Percentiles rank a stretch among this genome's conserved stretches.
Evolutionary conservation across 352 stramenopile genomes (phyloP).

Genomic region (Pythium plurisporium): DNA sequence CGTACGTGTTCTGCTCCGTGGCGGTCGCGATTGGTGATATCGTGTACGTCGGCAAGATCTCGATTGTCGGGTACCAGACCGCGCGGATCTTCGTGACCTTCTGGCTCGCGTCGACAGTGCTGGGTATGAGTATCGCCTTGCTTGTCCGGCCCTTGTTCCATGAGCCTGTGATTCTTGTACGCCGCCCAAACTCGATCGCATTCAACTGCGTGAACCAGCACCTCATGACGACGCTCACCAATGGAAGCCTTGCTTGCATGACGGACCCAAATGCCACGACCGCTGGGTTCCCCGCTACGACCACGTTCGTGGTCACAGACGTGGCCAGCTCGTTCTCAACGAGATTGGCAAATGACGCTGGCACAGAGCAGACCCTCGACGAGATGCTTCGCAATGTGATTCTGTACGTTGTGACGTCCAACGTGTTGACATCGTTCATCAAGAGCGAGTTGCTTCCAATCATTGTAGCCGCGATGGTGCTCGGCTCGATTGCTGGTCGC

Average conservation of each 20-base stretch:
- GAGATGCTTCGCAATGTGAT: slow-evolving; percentile 48
- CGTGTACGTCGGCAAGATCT: slow-evolving; percentile 66
- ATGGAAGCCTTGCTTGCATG: slow-evolving; percentile 20
- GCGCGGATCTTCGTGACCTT: slow-evolving; percentile 50
- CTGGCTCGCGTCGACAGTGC: slow-evolving; percentile 36
- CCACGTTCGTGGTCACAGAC: slow-evolving; percentile 41
- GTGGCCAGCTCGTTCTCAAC: slow-evolving; percentile 35
- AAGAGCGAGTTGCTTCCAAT: slow-evolving; percentile 49
- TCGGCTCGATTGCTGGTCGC: slow-evolving; percentile 51
- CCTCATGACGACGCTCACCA: slow-evolving; percentile 16
- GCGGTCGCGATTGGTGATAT: slow-evolving; percentile 66
- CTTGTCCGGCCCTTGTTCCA: slow-evolving; percentile 40
- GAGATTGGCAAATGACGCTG: slow-evolving; percentile 33
- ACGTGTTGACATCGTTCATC: slow-evolving; percentile 51
- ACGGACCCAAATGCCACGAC: neutral
- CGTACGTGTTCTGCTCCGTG: slow-evolving; percentile 79
- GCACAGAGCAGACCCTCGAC: slow-evolving; percentile 21
- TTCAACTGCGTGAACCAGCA: slow-evolving; percentile 45
- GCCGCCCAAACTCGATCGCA: no score
- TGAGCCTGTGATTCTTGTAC: slow-evolving; percentile 22
- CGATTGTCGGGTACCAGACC: slow-evolving; percentile 55
- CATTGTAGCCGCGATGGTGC: slow-evolving; percentile 66
- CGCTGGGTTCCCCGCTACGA: no score
- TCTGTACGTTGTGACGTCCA: slow-evolving; percentile 49
- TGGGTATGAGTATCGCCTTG: slow-evolving; percentile 48